Evolutionary conservation across 2,329 filamentous ascomycete genomes (phyloP).

Genomic region (Lasiodiplodia theobromae): DNA sequence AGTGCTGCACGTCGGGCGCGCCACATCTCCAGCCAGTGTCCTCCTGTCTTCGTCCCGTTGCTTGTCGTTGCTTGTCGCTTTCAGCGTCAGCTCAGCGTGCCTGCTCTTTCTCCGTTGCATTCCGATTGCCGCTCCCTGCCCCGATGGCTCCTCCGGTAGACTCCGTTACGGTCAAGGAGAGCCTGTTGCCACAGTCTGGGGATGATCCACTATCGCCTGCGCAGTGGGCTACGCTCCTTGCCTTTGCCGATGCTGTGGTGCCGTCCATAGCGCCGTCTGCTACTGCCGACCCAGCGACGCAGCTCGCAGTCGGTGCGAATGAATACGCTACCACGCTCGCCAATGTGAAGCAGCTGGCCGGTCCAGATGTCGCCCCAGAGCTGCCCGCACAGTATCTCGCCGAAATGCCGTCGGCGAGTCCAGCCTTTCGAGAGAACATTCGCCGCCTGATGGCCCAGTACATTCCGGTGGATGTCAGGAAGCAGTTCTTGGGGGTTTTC

Average conservation of each 20-base stretch:
- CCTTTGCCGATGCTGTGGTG: slow-evolving; percentile 65
- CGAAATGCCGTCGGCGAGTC: slow-evolving; percentile 60
- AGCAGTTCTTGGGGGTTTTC: slow-evolving; percentile 60
- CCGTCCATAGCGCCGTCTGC: slow-evolving; percentile 62
- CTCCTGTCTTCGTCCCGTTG: background rate
- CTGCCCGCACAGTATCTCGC: slow-evolving; percentile 55
- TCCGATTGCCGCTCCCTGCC: background rate
- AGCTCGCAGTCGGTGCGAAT: slow-evolving; percentile 58
- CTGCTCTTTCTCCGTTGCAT: slow-evolving; percentile 8
- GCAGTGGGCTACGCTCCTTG: slow-evolving; percentile 66
- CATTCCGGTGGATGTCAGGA: slow-evolving; percentile 57
- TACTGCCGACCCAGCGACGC: slow-evolving; percentile 44
- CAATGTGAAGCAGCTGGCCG: slow-evolving; percentile 39
- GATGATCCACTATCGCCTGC: slow-evolving; percentile 58
- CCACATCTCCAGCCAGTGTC: background rate
- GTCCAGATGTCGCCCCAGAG: slow-evolving; percentile 49
- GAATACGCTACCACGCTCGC: slow-evolving; percentile 58
- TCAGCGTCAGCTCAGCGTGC: slow-evolving; percentile 5
- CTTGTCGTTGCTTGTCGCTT: background rate
- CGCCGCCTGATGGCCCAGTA: slow-evolving; percentile 56
- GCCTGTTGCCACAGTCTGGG: slow-evolving; percentile 54
- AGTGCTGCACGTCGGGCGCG: background rate
- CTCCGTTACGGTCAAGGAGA: slow-evolving; percentile 8
- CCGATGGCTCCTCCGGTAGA: slow-evolving; percentile 4
- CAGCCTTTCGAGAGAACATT: slow-evolving; percentile 61